Percentiles rank a stretch among this genome's conserved stretches.
Evolutionary conservation across 305 asterid genomes (phyloP).

Genomic region (Solanum hybrid): DNA sequence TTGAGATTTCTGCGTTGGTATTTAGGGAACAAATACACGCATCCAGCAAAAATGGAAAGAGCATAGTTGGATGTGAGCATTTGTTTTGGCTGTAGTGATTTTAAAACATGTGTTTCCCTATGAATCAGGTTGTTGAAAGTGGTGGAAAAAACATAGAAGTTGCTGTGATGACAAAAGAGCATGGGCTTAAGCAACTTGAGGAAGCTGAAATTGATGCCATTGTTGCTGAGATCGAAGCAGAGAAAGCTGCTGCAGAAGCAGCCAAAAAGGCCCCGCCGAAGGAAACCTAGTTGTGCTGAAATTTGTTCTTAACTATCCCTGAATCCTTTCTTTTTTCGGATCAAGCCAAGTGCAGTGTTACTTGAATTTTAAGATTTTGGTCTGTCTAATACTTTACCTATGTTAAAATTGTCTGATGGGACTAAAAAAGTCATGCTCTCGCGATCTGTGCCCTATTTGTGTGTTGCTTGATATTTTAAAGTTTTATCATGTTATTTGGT

Average conservation of each 20-base stretch:
- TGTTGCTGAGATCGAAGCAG: slow-evolving; percentile 87
- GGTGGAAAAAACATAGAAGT: slow-evolving; percentile 99
- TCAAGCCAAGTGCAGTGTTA: not conserved
- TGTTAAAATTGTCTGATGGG: not conserved
- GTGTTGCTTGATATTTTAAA: not conserved
- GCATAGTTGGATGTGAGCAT: not conserved
- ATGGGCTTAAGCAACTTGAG: slow-evolving; percentile 74
- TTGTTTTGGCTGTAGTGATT: not conserved
- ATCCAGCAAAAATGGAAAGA: not conserved
- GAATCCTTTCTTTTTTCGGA: not conserved
- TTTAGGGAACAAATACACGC: not conserved
- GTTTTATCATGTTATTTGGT: not conserved
- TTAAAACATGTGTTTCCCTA: not conserved
- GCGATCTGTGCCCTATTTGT: not conserved
- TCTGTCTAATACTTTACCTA: not conserved
- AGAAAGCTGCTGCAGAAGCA: slow-evolving; percentile 96
- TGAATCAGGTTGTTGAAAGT: slow-evolving; percentile 58
- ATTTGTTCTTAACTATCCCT: not conserved
- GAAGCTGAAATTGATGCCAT: slow-evolving; percentile 89
- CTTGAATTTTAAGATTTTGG: not conserved
- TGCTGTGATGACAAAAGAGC: slow-evolving; percentile 85
- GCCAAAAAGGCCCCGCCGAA: slow-evolving; percentile 77
- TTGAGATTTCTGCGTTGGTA: not conserved
- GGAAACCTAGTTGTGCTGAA: slow-evolving; percentile 15
- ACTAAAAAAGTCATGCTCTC: not conserved